Evolutionary conservation across 2,329 filamentous ascomycete species (phyloP).

Genomic region (Aspergillus awamori): DNA sequence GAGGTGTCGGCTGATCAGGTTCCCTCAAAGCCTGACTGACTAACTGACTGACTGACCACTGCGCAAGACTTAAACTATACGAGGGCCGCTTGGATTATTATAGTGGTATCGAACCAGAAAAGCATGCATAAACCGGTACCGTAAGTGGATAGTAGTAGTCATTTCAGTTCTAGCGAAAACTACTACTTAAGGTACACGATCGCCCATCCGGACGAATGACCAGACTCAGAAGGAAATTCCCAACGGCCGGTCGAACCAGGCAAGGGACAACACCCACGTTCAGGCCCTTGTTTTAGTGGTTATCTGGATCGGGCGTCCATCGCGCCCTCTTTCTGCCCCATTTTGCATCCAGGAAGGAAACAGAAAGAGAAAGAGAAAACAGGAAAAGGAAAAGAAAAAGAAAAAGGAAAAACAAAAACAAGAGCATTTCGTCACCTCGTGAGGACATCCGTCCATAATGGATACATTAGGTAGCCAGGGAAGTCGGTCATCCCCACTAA

Average conservation of each 20-base stretch:
- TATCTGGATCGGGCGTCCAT: not conserved
- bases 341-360: too few species aligned
- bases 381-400: not conserved
- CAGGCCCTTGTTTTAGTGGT: slow-evolving; percentile 7
- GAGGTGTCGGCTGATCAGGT: too few species aligned
- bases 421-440: slow-evolving; percentile 3
- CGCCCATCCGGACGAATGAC: not conserved
- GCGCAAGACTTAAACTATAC: too few species aligned
- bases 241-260: slow-evolving; percentile 4
- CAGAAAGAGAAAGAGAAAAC: not conserved
- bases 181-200: not conserved
- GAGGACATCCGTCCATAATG: not conserved
- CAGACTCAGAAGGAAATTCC: not conserved
- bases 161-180: not conserved
- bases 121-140: too few species aligned
- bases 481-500: not conserved
- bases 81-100: too few species aligned
- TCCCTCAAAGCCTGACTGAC: too few species aligned
- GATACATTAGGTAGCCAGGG: not conserved
- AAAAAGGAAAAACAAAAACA: not conserved
- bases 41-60: too few species aligned
- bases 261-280: slow-evolving; percentile 11
- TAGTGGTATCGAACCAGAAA: too few species aligned
- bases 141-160: too few species aligned
- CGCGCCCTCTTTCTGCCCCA: not conserved